These are phyloP conservation scores for Suhomyces atakaporum DNA, from an alignment of 1,139 yeast genomes.

Conservation along the genomic window DNA sequence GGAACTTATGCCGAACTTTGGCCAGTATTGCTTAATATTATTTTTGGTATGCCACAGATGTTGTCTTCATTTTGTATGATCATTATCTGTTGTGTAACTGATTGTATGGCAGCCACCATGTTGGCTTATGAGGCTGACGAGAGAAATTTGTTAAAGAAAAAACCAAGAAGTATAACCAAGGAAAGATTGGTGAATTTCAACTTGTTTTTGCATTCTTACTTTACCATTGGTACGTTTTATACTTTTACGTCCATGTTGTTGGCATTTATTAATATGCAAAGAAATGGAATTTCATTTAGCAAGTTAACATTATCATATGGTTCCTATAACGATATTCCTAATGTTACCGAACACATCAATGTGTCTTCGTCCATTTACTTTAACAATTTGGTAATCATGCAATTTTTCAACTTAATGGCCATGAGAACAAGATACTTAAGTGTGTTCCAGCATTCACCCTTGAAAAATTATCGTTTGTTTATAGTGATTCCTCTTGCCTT, in stretches of 20 bases:
- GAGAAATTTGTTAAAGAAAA: constrained; percentile 41
- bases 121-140: constrained; percentile 51
- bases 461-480: constrained; percentile 32
- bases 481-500: constrained; percentile 41
- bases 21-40: constrained; percentile 51
- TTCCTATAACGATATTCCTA: constrained; percentile 27
- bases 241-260: constrained; percentile 46
- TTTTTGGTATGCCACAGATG: constrained; percentile 54
- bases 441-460: constrained; percentile 44
- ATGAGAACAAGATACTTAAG: constrained; percentile 49
- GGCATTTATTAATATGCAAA: constrained; percentile 42
- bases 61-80: constrained; percentile 56
- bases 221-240: constrained; percentile 45
- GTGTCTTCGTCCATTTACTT: constrained; percentile 52
- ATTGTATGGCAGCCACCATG: constrained; percentile 47
- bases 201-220: constrained; percentile 46
- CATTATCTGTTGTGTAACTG: constrained; percentile 51
- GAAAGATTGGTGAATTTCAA: constrained; percentile 47
- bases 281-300: constrained; percentile 40
- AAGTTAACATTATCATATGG: constrained; percentile 43
- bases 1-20: constrained; percentile 56
- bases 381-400: constrained; percentile 51
- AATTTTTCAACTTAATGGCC: constrained; percentile 49
- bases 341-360: constrained; percentile 27
- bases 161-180: constrained; percentile 46